Evolutionary conservation across 805 yeast species (phyloP), one percentile per base, ranked within the genome.

Genomic region (Candida patagonica): DNA sequence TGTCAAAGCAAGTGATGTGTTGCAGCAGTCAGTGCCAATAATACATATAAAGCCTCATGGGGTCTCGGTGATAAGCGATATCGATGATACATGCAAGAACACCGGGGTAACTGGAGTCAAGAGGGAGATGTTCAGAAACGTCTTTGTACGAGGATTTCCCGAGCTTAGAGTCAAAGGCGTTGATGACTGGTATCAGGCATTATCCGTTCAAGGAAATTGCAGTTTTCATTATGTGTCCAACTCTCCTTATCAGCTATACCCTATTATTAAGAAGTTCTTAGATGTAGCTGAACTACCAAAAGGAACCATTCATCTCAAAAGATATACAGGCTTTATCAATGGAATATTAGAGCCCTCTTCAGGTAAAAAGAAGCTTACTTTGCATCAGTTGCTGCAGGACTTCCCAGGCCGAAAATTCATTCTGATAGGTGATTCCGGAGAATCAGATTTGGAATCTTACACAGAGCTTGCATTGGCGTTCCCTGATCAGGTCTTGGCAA

Each of bases 361-460:
- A 3, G 85, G 85, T 37, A 72, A 94, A 33, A 92, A 92, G 59
- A 71, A 75, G 44, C 70, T 71, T 9, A 71, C 85, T 1, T 66
- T 94, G 38, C 63, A 68, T 30, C 71, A 73, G 42, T 71, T 92
- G 6, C 47, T 86, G 19, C 57, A 62, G 2, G 95, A 88, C 53
- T 89, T 85, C 55, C 86, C 94, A 0, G 45, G 73, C 1, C 77
- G 88, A 47, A 78, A 73, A 52, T 89, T 92, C 56, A 70, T 92
- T 19, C 64, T 95, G 37, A 71, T 92, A 12, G 99, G 99, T 24
- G 99, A 92, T 57, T 80, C 96, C 2, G 97, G 97, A 1, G 98
- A 92, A 55, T 80, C 80, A 48, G 99, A 92, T 62, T 64, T 89
- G 31, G 98, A 94, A 54, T 94, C 96, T 0, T 92, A 92, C 56